Conservation (phyloP, 257 asterid genomes). For the Leptodermis oblonga region DNA sequence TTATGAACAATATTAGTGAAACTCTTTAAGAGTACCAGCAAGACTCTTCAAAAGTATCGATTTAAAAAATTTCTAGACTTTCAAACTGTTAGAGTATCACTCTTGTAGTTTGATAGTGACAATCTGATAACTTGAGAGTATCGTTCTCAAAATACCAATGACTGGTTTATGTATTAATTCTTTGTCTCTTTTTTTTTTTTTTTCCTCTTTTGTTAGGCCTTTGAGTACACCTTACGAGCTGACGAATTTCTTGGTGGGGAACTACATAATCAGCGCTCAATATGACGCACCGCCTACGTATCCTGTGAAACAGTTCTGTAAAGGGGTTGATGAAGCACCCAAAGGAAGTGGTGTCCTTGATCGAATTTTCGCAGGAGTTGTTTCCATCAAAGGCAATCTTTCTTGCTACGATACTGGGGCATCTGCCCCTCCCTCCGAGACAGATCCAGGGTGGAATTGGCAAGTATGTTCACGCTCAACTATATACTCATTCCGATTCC, state of each 20-base stretch:
- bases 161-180: no score
- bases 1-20: no score
- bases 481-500: no score
- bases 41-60: no score
- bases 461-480: conserved; percentile 60
- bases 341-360: conserved; percentile 36
- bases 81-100: no score
- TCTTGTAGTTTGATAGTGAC: no score
- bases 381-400: conserved; percentile 19
- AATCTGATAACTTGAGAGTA: no score
- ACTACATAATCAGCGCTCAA: conserved; percentile 47
- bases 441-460: conserved; percentile 56
- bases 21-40: no score
- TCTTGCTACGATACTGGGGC: conserved; percentile 30
- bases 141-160: no score
- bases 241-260: conserved; percentile 34
- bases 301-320: conserved; percentile 48
- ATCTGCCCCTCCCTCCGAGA: conserved; percentile 19
- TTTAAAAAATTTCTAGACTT: no score
- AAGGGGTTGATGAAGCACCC: conserved; percentile 49
- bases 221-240: conserved; percentile 34
- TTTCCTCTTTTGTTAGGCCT: no score
- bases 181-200: no score
- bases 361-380: conserved; percentile 45
- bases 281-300: conserved; percentile 39